These are phyloP conservation scores for Dentipellis fragilis DNA, from an alignment of 768 basidiomycete species.

Conservation along the genomic window DNA sequence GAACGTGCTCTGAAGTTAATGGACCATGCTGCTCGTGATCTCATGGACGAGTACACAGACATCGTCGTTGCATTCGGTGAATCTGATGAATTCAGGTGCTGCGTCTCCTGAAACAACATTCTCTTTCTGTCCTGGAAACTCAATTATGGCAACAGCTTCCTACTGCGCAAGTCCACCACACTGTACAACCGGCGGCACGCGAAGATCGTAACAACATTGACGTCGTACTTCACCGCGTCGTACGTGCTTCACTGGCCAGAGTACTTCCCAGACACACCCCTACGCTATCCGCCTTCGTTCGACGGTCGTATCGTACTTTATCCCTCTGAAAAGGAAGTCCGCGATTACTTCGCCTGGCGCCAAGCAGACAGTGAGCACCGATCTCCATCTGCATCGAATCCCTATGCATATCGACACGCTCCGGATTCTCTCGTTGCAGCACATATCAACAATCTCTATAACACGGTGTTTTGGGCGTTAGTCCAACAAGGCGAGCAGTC, in stretches of 20 bases:
- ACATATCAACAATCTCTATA: constrained; percentile 97
- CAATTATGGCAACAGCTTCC: constrained; percentile 52
- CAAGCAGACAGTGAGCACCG: constrained; percentile 83
- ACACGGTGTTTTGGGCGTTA: constrained; percentile 92
- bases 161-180: constrained; percentile 63
- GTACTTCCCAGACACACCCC: constrained; percentile 63
- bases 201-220: constrained; percentile 78
- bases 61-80: constrained; percentile 88
- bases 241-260: constrained; percentile 81
- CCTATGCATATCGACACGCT: too few species aligned
- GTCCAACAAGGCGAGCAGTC: constrained; percentile 75
- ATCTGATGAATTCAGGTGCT: constrained; percentile 92
- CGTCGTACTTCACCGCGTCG: constrained; percentile 82
- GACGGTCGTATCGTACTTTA: constrained; percentile 85
- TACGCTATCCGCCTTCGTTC: constrained; percentile 84
- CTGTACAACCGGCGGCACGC: constrained; percentile 81
- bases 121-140: neutral
- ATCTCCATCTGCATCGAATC: neutral
- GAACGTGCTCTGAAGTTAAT: constrained; percentile 76
- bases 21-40: constrained; percentile 76
- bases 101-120: neutral
- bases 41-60: constrained; percentile 80
- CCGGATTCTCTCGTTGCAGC: constrained; percentile 48
- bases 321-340: constrained; percentile 57
- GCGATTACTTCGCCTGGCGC: constrained; percentile 94